Evolutionary conservation across 208 protist genomes (phyloP), one percentile per base, ranked within the genome.

Genomic region (Acanthamoeba royreba): DNA sequence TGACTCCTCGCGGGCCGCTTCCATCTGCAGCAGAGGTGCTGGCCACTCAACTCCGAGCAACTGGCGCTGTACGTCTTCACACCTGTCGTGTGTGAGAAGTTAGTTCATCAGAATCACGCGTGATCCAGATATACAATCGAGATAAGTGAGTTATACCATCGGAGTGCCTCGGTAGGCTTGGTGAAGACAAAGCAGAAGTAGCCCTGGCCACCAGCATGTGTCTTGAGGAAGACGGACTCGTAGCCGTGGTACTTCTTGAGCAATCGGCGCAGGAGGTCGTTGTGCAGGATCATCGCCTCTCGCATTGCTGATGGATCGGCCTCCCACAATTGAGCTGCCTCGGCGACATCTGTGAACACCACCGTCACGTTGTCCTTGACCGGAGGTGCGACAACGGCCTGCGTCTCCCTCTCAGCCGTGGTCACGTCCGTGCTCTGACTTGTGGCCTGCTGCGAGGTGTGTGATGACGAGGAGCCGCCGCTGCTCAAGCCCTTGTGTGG

Each of bases 21-120:
- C 42, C 35, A 90, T 15, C 11, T 63, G 28, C 17, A 93, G 43
- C 81, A 95, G 91, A 4, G 4, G 91, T 28, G 7, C 3, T 0
- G 93, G 93, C 93, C 93, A 94, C 43, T 94, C 93, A 17, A 88
- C 88, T 9, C 9, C n/a, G 17, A 95, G 38, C 53, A 95, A 38
- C 79, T 69, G 40, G 28, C 53, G 58, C 74, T 95, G 93, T 9
- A 92, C 93, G 17, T 93, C 61, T 0, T 81, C 61, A 61, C 63
- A 92, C 79, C 66, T 40, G n/a, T n/a, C n/a, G n/a, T n/a, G n/a
- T n/a, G n/a, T n/a, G n/a, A n/a, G n/a, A n/a, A n/a, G n/a, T n/a
- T n/a, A n/a, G n/a, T n/a, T n/a, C n/a, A n/a, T n/a, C n/a, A n/a
- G n/a, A n/a, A n/a, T n/a, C n/a, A n/a, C n/a, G n/a, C n/a, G n/a